These are phyloP conservation scores for Fusarium verrucosum DNA, from an alignment of 2,329 filamentous ascomycete species.

Conservation along the genomic window DNA sequence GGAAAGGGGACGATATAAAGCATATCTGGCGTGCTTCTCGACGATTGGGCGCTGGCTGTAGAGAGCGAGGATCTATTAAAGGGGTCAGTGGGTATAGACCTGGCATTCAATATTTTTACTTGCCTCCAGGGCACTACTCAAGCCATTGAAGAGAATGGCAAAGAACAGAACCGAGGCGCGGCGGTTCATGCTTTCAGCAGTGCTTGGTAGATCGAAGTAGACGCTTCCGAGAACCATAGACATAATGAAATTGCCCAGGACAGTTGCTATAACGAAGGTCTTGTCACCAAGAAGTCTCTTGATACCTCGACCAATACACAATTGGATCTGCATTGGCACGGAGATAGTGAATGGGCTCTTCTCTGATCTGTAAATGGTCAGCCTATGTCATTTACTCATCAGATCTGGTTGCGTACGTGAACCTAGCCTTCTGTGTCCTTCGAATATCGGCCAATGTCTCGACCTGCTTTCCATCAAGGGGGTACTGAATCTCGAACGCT, in stretches of 20 bases:
- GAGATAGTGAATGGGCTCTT: constrained; percentile 56
- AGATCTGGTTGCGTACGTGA: constrained; percentile 5
- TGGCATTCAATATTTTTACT: background rate
- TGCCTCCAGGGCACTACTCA: constrained; percentile 28
- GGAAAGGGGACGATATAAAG: constrained; percentile 45
- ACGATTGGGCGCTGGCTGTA: constrained; percentile 45
- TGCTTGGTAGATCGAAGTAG: constrained; percentile 16
- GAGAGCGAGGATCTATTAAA: constrained; percentile 24
- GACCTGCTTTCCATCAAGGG: constrained; percentile 37
- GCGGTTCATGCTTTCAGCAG: constrained; percentile 11
- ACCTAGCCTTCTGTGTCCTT: constrained; percentile 21
- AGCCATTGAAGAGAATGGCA: constrained; percentile 30
- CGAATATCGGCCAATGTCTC: constrained; percentile 6
- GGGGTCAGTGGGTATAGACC: background rate
- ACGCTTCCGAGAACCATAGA: constrained; percentile 27
- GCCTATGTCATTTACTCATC: background rate
- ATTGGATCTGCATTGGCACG: constrained; percentile 55
- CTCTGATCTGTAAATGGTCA: constrained; percentile 12
- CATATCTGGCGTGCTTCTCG: constrained; percentile 48
- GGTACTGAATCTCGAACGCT: constrained; percentile 39
- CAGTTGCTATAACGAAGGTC: constrained; percentile 25
- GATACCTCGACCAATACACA: constrained; percentile 50
- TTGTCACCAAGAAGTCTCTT: constrained; percentile 33
- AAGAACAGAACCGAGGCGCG: constrained; percentile 28
- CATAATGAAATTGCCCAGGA: constrained; percentile 23